phyloP scores from a whole-genome alignment of 2,329 filamentous ascomycete genomes.

The Diaporthe destruens region DNA sequence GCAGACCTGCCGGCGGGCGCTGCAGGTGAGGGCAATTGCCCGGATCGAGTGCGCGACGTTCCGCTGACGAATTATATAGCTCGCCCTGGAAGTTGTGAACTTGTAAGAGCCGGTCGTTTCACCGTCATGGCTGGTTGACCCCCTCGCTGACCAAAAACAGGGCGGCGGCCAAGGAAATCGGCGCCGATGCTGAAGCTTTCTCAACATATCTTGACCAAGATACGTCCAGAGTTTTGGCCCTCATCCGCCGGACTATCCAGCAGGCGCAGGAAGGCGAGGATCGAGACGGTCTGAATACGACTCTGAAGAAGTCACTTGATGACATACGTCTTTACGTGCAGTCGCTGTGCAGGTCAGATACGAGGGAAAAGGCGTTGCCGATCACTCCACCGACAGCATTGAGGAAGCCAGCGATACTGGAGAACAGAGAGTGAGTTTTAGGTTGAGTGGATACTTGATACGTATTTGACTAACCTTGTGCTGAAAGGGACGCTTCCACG shows the following conservation, averaged over 20 bases:
- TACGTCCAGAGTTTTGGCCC: conserved; percentile 30
- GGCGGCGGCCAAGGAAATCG: conserved; percentile 30
- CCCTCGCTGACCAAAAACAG: conserved; percentile 11
- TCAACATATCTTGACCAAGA: conserved; percentile 36
- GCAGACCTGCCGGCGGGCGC: conserved; percentile 38
- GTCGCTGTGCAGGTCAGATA: conserved; percentile 16
- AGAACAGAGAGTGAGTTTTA: conserved; percentile 9
- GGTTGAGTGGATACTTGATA: rapidly evolving
- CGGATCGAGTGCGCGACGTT: neutral
- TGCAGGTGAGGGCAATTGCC: conserved; percentile 12
- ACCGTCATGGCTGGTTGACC: neutral
- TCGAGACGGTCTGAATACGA: conserved; percentile 12
- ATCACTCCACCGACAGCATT: neutral
- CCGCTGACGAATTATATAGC: conserved; percentile 1
- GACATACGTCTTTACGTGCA: conserved; percentile 37
- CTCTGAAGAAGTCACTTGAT: conserved; percentile 26
- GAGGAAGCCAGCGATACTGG: neutral
- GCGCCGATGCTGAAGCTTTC: conserved; percentile 20
- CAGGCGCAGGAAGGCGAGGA: conserved; percentile 30
- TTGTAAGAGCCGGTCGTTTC: conserved; percentile 7
- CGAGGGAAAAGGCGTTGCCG: neutral
- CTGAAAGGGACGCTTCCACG: neutral
- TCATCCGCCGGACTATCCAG: conserved; percentile 36
- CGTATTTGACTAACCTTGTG: neutral
- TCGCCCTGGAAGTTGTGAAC: conserved; percentile 38